A percentile compares a stretch with the other conserved stretches of the same genome.
Conservation (phyloP, 495 filamentous ascomycete genomes). For the Darksidea phi region DNA sequence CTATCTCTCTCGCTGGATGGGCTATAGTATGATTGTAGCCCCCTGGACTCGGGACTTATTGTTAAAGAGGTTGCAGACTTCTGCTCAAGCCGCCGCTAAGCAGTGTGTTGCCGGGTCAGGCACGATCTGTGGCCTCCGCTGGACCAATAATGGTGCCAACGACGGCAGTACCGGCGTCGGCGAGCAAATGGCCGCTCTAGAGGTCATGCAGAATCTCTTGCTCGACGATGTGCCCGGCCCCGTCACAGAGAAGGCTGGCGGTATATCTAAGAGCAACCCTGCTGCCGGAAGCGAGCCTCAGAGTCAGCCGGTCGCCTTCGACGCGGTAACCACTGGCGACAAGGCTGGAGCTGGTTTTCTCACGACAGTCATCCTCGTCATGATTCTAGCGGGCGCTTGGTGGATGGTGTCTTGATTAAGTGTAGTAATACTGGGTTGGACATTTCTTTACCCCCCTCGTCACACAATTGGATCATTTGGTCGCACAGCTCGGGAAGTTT, state of each 20-base stretch:
- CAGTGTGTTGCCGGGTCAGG: constrained; percentile 59
- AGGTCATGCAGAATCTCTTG: constrained; percentile 56
- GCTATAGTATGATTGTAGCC: constrained; percentile 62
- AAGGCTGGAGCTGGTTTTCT: constrained; percentile 45
- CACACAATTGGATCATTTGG: too few species aligned
- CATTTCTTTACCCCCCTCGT: too few species aligned
- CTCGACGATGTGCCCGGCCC: constrained; percentile 47
- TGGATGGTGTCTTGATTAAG: constrained; percentile 37
- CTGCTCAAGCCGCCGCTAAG: constrained; percentile 59
- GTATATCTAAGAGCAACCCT: constrained; percentile 41
- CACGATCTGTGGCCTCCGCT: constrained; percentile 52
- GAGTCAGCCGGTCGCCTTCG: constrained; percentile 24
- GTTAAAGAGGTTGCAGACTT: constrained; percentile 55
- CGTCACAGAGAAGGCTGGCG: constrained; percentile 41
- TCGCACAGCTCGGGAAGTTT: too few species aligned
- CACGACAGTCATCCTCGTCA: constrained; percentile 40
- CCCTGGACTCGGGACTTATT: constrained; percentile 60
- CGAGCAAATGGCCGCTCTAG: constrained; percentile 60
- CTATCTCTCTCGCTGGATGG: constrained; percentile 69
- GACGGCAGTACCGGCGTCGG: constrained; percentile 55
- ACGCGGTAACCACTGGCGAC: constrained; percentile 42
- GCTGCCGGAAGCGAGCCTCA: constrained; percentile 37
- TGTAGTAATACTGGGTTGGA: too few species aligned
- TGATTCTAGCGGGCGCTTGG: constrained; percentile 40
- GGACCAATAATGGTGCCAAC: constrained; percentile 48